Evolutionary conservation across 2,329 filamentous ascomycete genomes (phyloP).

Genomic region (Pezicula carpinea): DNA sequence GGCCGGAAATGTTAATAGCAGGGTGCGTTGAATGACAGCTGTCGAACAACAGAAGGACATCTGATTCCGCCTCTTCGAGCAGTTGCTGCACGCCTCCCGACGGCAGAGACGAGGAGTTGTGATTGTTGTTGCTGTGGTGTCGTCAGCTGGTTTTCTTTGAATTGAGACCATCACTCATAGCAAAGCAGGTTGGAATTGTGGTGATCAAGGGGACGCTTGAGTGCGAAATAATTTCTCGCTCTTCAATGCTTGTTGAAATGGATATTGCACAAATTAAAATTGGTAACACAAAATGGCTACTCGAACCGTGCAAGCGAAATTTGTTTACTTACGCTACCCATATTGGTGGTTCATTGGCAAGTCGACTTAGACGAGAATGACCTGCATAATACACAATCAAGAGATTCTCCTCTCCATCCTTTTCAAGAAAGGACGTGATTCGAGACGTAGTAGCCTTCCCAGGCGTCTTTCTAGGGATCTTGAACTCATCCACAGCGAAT

Average conservation of each 20-base stretch:
- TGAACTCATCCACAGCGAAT: slow-evolving; percentile 4
- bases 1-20: background rate
- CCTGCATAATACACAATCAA: slow-evolving; percentile 7
- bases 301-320: no score
- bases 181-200: no score
- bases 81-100: slow-evolving; percentile 8
- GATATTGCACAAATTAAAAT: no score
- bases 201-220: no score
- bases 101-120: slow-evolving; percentile 5
- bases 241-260: no score
- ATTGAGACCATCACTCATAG: no score
- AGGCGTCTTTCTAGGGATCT: slow-evolving; percentile 3
- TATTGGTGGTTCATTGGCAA: slow-evolving; percentile 2
- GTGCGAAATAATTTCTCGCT: no score
- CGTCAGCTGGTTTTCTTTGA: no score
- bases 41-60: slow-evolving; percentile 8
- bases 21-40: slow-evolving; percentile 8
- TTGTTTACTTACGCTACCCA: slow-evolving; percentile 6
- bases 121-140: background rate
- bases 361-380: slow-evolving; percentile 2
- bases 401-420: slow-evolving; percentile 1
- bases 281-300: no score
- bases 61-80: slow-evolving; percentile 9
- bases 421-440: slow-evolving; percentile 2
- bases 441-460: slow-evolving; percentile 1